Percentiles rank a stretch among this genome's conserved stretches.
phyloP scores from a whole-genome alignment of 2,329 filamentous ascomycete genomes.

The Sclerotinia sclerotiorum region DNA sequence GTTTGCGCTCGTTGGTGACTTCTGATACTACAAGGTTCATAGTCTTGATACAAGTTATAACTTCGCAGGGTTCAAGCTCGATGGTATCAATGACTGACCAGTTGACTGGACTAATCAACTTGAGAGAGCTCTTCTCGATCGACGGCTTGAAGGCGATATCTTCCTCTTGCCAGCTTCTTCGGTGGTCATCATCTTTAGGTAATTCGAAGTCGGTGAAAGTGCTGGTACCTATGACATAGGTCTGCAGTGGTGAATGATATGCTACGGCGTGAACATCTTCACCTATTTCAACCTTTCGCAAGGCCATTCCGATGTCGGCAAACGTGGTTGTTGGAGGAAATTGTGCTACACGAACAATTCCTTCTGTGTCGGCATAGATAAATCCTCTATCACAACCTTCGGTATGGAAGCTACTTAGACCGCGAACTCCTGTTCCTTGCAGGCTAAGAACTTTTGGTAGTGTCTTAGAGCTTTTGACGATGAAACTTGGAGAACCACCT shows the following conservation, averaged over 20 bases:
- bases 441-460: conserved; percentile 73
- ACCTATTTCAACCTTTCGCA: conserved; percentile 68
- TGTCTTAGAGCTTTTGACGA: conserved; percentile 79
- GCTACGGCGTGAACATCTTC: conserved; percentile 71
- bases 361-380: conserved; percentile 72
- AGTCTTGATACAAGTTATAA: conserved; percentile 77
- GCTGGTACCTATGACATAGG: conserved; percentile 76
- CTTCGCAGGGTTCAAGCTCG: conserved; percentile 71
- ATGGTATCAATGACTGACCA: conserved; percentile 78
- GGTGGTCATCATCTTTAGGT: conserved; percentile 81
- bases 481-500: conserved; percentile 74
- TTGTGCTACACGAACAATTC: conserved; percentile 71
- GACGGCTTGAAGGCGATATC: conserved; percentile 62
- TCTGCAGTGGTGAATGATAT: conserved; percentile 72
- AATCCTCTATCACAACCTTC: conserved; percentile 78
- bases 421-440: conserved; percentile 65
- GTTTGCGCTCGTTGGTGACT: conserved; percentile 79
- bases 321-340: conserved; percentile 67
- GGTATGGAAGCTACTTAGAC: conserved; percentile 75
- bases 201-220: conserved; percentile 71
- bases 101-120: conserved; percentile 73
- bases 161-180: conserved; percentile 74
- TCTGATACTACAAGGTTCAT: conserved; percentile 89
- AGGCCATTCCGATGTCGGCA: conserved; percentile 71
- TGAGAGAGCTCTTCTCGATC: conserved; percentile 69